Conservation (phyloP, 441 rosid species). For the Hura crepitans region DNA sequence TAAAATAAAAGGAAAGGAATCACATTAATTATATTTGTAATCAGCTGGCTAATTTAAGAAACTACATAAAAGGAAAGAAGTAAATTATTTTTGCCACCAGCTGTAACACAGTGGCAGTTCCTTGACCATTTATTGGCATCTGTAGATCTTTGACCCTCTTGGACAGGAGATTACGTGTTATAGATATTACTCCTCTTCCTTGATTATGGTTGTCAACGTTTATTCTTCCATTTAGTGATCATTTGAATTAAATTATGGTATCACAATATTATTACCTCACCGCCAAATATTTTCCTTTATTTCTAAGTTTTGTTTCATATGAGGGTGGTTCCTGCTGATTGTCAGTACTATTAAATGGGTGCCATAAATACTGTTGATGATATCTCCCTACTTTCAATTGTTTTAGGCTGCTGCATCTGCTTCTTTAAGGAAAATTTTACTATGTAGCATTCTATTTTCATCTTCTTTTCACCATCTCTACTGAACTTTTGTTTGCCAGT, state of each 20-base stretch:
- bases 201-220: neutral
- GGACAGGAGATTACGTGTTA: neutral
- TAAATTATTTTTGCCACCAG: too few species aligned
- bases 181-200: neutral
- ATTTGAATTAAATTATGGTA: neutral
- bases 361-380: neutral
- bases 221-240: neutral
- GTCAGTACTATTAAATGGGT: neutral
- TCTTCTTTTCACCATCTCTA: neutral
- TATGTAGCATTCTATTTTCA: neutral
- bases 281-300: neutral
- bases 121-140: neutral
- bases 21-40: too few species aligned
- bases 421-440: neutral
- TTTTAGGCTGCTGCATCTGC: neutral
- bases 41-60: too few species aligned
- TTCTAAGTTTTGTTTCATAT: neutral
- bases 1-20: too few species aligned
- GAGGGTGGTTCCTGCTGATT: neutral
- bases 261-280: neutral
- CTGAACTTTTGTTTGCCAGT: neutral
- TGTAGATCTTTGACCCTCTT: neutral
- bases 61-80: too few species aligned
- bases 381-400: neutral
- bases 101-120: constrained; percentile 3